Evolutionary conservation across 2,329 filamentous ascomycete species (phyloP), one percentile per base, ranked within the genome.

Genomic region (Venturia nashicola): DNA sequence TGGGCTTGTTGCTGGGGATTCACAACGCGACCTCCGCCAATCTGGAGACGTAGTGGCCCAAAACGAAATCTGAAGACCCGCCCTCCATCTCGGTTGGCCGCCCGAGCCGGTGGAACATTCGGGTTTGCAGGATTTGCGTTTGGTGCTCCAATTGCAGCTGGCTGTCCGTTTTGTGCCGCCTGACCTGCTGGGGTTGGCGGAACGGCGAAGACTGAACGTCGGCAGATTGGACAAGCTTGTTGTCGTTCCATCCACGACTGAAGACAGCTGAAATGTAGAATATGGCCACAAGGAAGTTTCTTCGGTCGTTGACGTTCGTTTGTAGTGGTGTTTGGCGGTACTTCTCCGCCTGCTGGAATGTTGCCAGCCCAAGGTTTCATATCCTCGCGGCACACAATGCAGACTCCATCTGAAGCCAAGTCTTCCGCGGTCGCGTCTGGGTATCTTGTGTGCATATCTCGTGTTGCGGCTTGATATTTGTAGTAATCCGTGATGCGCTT

Each of bases 171-270:
- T 61, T 23, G n/a, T 14, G 11, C 54, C 40, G 34, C n/a, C 20
- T 34, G 62, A 23, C 55, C 43, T 7, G 23, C 27, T 46, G 40
- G 54, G 6, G 14, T 39, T 48, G 23, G 36, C 23, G 36, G n/a
- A 34, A 54, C 39, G 18, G 54, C 34, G 40, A 65, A 62, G 18
- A 96, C 94, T 18, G 93, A 87, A 61, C 89, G 84, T 69, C 94
- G 86, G 73, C 94, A 99, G 2, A 91, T 99, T 7, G 94, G 94
- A 73, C 94, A 99, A 42, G 96, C 92, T 76, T 99, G 94, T 74
- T 99, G 94, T 67, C 94, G 83, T 78, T 99, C 94, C 36, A 99
- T 82, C 94, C 94, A 99, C 74, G 92, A 96, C 75, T 94, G 91
- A 65, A 99, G 83, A 74, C 94, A 99, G 59, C 91, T 88, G 68